phyloP scores from a whole-genome alignment of 2,329 filamentous ascomycete species.

The Talaromyces pinophilus region DNA sequence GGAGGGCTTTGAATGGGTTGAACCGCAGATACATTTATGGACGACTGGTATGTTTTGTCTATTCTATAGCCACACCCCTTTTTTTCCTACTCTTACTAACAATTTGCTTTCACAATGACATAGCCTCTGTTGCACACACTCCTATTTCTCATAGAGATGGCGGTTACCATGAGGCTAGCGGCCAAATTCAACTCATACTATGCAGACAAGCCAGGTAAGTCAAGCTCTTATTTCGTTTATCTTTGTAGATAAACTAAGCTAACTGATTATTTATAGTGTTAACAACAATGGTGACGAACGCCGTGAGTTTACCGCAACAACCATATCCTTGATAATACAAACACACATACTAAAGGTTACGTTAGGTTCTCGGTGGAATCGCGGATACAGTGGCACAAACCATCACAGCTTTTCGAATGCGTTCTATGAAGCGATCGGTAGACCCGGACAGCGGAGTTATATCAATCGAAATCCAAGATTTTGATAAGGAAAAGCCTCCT shows the following conservation, averaged over 20 bases:
- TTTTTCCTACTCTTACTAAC: not conserved
- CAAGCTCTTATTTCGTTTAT: not conserved
- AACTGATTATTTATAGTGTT: slow-evolving; percentile 60
- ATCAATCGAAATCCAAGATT: slow-evolving; percentile 84
- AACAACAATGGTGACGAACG: slow-evolving; percentile 99
- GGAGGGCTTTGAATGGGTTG: slow-evolving; percentile 47
- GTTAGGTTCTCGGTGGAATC: slow-evolving; percentile 79
- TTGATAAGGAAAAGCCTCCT: slow-evolving; percentile 76
- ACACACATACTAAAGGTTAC: slow-evolving; percentile 8
- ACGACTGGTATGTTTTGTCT: slow-evolving; percentile 38
- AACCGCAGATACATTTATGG: slow-evolving; percentile 52
- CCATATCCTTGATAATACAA: not conserved
- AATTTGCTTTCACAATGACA: slow-evolving; percentile 23
- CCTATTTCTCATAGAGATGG: slow-evolving; percentile 86
- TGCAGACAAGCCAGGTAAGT: slow-evolving; percentile 77
- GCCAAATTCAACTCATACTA: slow-evolving; percentile 94
- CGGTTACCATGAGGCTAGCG: slow-evolving; percentile 75
- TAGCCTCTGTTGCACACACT: slow-evolving; percentile 86
- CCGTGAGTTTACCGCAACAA: slow-evolving; percentile 55
- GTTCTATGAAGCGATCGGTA: slow-evolving; percentile 61
- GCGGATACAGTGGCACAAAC: slow-evolving; percentile 95
- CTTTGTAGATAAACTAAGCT: not conserved
- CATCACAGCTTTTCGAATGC: slow-evolving; percentile 71
- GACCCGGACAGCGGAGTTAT: slow-evolving; percentile 65
- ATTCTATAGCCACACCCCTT: not conserved